phyloP scores from a whole-genome alignment of 108 stramenopile species.

The Nitzschia sp. region DNA sequence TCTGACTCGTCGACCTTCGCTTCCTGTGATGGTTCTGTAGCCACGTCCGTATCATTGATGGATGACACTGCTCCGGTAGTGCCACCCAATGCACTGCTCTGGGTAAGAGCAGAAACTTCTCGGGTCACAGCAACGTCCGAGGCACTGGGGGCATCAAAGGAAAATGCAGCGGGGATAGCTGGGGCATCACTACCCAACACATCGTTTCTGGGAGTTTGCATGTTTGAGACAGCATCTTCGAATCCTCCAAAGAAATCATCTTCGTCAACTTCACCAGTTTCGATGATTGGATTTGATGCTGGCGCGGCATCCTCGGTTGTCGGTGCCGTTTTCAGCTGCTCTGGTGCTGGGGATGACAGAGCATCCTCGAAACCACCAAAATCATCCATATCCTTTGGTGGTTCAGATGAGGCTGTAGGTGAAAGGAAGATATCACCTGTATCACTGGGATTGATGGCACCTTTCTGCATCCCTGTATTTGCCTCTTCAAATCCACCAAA shows the following conservation, averaged over 20 bases:
- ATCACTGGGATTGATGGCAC: background rate
- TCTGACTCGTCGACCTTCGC: no score
- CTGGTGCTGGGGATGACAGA: background rate
- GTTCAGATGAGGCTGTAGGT: background rate
- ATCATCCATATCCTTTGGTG: slow-evolving; percentile 14
- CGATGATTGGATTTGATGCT: no score
- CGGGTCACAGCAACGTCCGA: slow-evolving; percentile 19
- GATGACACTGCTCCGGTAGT: no score
- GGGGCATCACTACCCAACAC: background rate
- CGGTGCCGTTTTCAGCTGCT: slow-evolving; percentile 12
- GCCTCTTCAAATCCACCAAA: slow-evolving; percentile 32
- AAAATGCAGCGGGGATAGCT: background rate
- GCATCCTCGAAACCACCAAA: slow-evolving; percentile 32
- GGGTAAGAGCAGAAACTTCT: slow-evolving; percentile 32
- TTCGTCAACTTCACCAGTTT: background rate
- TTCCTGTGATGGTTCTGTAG: no score
- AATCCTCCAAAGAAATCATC: slow-evolving; percentile 26
- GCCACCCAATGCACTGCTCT: background rate
- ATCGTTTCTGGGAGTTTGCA: background rate
- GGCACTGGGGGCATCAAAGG: slow-evolving; percentile 25
- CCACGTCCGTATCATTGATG: no score
- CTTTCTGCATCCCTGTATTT: background rate
- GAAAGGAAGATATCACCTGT: background rate
- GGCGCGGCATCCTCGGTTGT: background rate
- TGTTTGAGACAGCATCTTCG: slow-evolving; percentile 4